phyloP scores from a whole-genome alignment of 2,329 filamentous ascomycete genomes.

The Claviceps lovelessii region DNA sequence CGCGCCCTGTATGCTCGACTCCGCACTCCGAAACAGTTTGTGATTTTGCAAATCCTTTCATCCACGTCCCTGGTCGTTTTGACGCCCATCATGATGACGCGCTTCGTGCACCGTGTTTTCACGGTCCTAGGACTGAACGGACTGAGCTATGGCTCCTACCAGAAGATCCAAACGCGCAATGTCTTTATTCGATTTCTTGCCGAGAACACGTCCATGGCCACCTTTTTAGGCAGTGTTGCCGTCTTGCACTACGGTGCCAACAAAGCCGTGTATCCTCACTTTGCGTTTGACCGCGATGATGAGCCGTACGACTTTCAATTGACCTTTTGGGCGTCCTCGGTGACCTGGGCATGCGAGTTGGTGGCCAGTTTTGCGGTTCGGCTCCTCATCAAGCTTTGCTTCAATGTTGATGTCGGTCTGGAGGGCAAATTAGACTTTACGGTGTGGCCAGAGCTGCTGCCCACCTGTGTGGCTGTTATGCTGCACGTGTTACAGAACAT shows the following conservation, averaged over 20 bases:
- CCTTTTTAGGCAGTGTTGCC: constrained; percentile 50
- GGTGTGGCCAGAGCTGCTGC: constrained; percentile 53
- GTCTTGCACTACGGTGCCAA: constrained; percentile 54
- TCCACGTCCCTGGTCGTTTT: constrained; percentile 49
- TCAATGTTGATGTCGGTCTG: constrained; percentile 46
- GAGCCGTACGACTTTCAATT: constrained; percentile 46
- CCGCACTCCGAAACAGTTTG: constrained; percentile 49
- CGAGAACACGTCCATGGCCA: constrained; percentile 54
- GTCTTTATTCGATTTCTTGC: constrained; percentile 54
- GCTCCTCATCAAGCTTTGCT: constrained; percentile 42
- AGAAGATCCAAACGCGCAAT: constrained; percentile 51
- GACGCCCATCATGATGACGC: constrained; percentile 49
- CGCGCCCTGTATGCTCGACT: constrained; percentile 54
- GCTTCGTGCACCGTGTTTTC: constrained; percentile 40
- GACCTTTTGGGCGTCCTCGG: constrained; percentile 47
- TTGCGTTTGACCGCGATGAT: constrained; percentile 40
- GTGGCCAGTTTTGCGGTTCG: constrained; percentile 45
- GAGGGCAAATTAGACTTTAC: constrained; percentile 51
- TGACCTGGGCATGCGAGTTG: constrained; percentile 56
- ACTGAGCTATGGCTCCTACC: constrained; percentile 48
- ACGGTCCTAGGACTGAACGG: constrained; percentile 38
- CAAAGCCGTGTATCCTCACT: constrained; percentile 55
- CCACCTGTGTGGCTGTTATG: constrained; percentile 50
- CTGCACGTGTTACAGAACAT: constrained; percentile 59
- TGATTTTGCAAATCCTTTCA: constrained; percentile 49